Base-by-base conservation (phyloP, 1,284 basidiomycete genomes). In the Peniophora sp. region DNA sequence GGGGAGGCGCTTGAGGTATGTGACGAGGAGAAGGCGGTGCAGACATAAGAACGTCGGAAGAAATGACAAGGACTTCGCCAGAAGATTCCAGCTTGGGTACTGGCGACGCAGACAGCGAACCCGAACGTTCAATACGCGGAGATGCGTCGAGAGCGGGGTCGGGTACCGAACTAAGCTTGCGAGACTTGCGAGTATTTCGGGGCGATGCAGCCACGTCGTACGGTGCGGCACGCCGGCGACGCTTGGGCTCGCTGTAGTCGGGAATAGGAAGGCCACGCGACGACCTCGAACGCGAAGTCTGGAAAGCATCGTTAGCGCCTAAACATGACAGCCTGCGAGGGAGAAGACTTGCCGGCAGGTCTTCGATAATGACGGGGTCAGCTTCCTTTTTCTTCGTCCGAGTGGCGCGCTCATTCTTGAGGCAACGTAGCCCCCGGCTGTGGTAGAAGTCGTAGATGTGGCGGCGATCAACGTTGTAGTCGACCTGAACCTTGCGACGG, bases 401-500 rank as follows among this genome's bases (percentile, higher is more conserved):
- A 32, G 27, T 32, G 51, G 52, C 46, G 52, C 59, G 52, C 54
- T 59, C 53, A 27, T 56, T 54, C 54, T 60, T 53, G 53, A 61
- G 23, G 55, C 57, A 39, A 53, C 62, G 53, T 47, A 87, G 64
- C 35, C 84, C 84, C 74, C 65, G 62, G 57, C 63, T 65, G 62
- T 86, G 85, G 64, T 85, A 86, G 63, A 85, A 87, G 62, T 87
- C 85, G 59, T 87, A 87, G 56, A 87, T 79, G 56, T 85, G 84
- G 56, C 85, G 69, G 55, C 85, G 71, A 61, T 87, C 84, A 51
- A 85, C 79, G 53, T 70, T 72, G 61, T 82, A 84, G 48, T 78
- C 75, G 59, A 78, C 73, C 62, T 87, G 85, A 27, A 87, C 74
- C 55, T 75, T 77, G 56, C 83, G 83, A 52, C 85, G 74, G 48